Percentiles rank a stretch among this genome's conserved stretches.
Conservation (phyloP, 2,329 filamentous ascomycete species). For the Aspergillus ibericus region DNA sequence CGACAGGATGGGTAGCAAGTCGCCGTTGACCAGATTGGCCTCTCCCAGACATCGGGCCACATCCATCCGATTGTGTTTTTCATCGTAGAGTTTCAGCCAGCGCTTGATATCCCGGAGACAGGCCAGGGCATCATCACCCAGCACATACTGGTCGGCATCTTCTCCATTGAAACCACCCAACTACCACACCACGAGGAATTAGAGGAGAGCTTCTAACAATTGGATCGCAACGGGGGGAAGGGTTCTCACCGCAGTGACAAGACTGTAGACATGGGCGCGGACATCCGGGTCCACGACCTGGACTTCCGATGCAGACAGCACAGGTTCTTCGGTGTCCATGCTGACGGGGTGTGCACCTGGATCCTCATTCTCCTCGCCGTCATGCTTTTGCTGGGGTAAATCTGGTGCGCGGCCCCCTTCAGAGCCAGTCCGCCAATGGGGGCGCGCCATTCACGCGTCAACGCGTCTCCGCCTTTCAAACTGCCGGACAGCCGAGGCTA, state of each 20-base stretch:
- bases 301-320: conserved; percentile 46
- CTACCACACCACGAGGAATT: conserved; percentile 49
- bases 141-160: conserved; percentile 77
- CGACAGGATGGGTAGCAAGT: conserved; percentile 85
- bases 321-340: conserved; percentile 41
- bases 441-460: conserved; percentile 31
- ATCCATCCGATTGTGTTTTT: conserved; percentile 90
- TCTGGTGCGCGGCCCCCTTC: neutral
- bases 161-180: conserved; percentile 80
- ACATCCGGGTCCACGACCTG: conserved; percentile 83
- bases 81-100: conserved; percentile 94
- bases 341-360: conserved; percentile 15
- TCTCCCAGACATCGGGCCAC: conserved; percentile 91
- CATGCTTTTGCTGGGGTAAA: conserved; percentile 1
- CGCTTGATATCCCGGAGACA: conserved; percentile 89
- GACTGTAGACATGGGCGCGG: conserved; percentile 86
- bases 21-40: conserved; percentile 85
- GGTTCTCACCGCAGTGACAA: conserved; percentile 81
- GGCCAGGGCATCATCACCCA: conserved; percentile 90
- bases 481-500: conserved; percentile 29
- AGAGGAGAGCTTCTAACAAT: neutral
- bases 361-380: neutral
- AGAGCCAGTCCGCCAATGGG: conserved; percentile 19
- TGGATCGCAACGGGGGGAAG: neutral
- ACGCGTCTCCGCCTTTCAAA: conserved; percentile 21